phyloP scores from a whole-genome alignment of 78 protist genomes.

The Dictyostelium purpureum region DNA sequence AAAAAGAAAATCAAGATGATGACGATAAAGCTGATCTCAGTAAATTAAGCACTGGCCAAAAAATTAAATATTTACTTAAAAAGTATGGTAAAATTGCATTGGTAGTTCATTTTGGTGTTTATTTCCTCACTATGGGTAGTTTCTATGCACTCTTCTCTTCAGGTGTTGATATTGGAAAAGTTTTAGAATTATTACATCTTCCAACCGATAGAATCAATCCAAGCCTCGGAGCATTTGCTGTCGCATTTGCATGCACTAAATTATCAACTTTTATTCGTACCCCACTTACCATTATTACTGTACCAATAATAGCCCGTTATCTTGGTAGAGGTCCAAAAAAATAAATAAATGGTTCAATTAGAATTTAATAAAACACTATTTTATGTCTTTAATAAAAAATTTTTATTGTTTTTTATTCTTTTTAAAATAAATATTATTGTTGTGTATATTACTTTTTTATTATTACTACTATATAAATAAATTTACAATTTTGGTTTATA shows the following conservation, averaged over 20 bases:
- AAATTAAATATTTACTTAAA: constrained; percentile 30
- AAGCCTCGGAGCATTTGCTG: constrained; percentile 51
- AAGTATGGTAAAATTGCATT: constrained; percentile 40
- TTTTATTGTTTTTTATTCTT: neutral
- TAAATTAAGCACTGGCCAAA: neutral
- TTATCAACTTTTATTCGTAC: constrained; percentile 24
- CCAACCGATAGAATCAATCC: neutral
- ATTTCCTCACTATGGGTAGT: constrained; percentile 39
- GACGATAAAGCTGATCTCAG: neutral
- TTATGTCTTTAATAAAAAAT: neutral
- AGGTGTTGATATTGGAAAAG: constrained; percentile 22
- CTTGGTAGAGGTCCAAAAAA: neutral
- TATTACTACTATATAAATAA: neutral
- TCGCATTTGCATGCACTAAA: constrained; percentile 57
- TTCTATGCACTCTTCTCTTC: constrained; percentile 11
- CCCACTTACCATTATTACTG: constrained; percentile 30
- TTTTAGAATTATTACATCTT: constrained; percentile 2
- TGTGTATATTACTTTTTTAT: too few relatives aligned
- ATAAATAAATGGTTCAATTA: neutral
- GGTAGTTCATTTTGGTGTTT: constrained; percentile 41
- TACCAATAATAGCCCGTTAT: constrained; percentile 47
- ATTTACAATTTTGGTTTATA: neutral
- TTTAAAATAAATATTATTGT: neutral
- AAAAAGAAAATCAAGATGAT: neutral
- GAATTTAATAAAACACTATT: neutral